These are phyloP conservation scores for Mucor sp. DNA, from an alignment of 371 early-diverging fungal species.

Conservation along the genomic window DNA sequence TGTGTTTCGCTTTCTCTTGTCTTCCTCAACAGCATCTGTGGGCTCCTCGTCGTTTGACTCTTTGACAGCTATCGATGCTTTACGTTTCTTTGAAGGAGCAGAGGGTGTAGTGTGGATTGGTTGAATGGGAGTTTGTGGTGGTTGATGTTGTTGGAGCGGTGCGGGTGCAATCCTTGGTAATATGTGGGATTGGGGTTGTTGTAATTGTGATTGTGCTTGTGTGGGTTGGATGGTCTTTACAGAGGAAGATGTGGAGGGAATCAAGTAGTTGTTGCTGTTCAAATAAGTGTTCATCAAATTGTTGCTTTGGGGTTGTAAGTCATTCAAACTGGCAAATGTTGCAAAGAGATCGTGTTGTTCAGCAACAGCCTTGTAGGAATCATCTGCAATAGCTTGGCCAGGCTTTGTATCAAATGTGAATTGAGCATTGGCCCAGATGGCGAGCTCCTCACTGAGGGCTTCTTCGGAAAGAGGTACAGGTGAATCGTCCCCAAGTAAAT, in stretches of 20 bases:
- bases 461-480: conserved; percentile 44
- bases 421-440: conserved; percentile 75
- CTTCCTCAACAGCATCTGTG: conserved; percentile 58
- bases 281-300: conserved; percentile 1
- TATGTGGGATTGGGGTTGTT: conserved; percentile 14
- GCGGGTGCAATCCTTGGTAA: conserved; percentile 47
- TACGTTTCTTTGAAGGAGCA: conserved; percentile 5
- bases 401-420: conserved; percentile 67
- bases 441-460: conserved; percentile 39
- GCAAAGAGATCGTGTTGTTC: conserved; percentile 16
- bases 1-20: conserved; percentile 92
- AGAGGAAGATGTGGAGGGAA: not conserved
- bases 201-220: not conserved
- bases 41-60: conserved; percentile 12
- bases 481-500: conserved; percentile 40
- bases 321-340: conserved; percentile 7
- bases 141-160: conserved; percentile 14
- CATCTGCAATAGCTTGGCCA: conserved; percentile 40
- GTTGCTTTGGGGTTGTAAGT: not conserved
- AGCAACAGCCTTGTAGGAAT: conserved; percentile 12
- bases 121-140: not conserved
- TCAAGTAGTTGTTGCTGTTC: not conserved
- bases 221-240: not conserved
- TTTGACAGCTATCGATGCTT: not conserved
- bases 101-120: not conserved